Evolutionary conservation across 2,329 filamentous ascomycete species (phyloP).

Genomic region (Didymella pomorum): DNA sequence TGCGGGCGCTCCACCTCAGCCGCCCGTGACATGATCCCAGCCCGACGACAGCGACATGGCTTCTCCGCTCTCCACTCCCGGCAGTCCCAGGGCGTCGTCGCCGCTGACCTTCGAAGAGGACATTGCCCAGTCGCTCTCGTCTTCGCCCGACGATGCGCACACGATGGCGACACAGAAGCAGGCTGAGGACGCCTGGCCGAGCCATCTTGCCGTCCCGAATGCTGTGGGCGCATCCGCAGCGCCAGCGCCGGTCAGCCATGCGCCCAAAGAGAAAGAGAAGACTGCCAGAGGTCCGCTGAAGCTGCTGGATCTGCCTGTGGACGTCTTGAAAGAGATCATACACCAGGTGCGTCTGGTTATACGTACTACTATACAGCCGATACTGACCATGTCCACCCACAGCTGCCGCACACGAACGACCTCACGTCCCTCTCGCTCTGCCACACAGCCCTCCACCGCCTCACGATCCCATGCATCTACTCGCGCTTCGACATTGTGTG

Average conservation of each 20-base stretch:
- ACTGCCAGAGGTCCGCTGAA: conserved; percentile 64
- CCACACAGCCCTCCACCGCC: conserved; percentile 77
- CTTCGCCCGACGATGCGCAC: conserved; percentile 32
- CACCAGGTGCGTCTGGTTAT: conserved; percentile 67
- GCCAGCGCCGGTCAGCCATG: conserved; percentile 33
- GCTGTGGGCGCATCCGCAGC: conserved; percentile 20
- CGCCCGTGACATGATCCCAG: conserved; percentile 36
- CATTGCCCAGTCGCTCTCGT: conserved; percentile 19
- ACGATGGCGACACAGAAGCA: conserved; percentile 23
- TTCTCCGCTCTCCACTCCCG: conserved; percentile 3
- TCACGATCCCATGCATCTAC: conserved; percentile 82
- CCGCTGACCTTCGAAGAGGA: conserved; percentile 40
- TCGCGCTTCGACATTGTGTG: conserved; percentile 88
- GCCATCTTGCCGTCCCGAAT: conserved; percentile 1
- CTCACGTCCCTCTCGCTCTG: conserved; percentile 79
- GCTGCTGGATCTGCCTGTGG: conserved; percentile 78
- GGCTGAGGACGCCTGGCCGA: not conserved
- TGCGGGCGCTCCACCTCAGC: conserved; percentile 40
- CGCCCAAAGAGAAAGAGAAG: conserved; percentile 60
- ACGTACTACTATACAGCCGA: not conserved
- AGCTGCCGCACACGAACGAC: conserved; percentile 84
- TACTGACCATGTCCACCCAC: conserved; percentile 29
- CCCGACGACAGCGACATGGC: conserved; percentile 26
- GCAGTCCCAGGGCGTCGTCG: conserved; percentile 21
- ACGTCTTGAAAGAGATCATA: conserved; percentile 79